These are phyloP conservation scores for Infundibulicybe gibba DNA, from an alignment of 768 basidiomycete species.

Conservation along the genomic window DNA sequence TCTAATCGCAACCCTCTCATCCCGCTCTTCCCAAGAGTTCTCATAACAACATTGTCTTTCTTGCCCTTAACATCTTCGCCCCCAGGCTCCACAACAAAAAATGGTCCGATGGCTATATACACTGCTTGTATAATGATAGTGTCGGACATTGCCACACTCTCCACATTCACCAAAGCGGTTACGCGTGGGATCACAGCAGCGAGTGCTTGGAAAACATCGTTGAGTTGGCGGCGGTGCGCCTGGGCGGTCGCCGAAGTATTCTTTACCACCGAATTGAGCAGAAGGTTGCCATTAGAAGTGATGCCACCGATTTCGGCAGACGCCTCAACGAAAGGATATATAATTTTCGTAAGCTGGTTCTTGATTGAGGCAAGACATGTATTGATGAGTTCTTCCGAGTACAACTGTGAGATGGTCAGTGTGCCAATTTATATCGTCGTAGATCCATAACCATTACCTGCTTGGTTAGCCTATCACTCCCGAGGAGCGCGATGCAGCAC, in stretches of 20 bases:
- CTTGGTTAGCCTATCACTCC: constrained; percentile 78
- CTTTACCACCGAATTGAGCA: constrained; percentile 50
- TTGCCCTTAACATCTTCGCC: constrained; percentile 53
- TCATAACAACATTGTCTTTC: constrained; percentile 58
- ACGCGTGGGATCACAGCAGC: constrained; percentile 72
- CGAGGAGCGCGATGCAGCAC: constrained; percentile 74
- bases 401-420: constrained; percentile 51
- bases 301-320: constrained; percentile 35
- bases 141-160: constrained; percentile 81
- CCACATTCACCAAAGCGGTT: constrained; percentile 68
- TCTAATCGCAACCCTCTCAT: constrained; percentile 82
- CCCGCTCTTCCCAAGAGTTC: constrained; percentile 71
- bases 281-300: constrained; percentile 35
- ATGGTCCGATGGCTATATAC: constrained; percentile 91
- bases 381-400: constrained; percentile 91
- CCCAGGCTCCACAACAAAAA: constrained; percentile 78
- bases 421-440: neutral
- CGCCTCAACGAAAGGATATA: constrained; percentile 87
- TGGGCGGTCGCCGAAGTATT: constrained; percentile 29
- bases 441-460: constrained; percentile 55
- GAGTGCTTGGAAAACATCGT: constrained; percentile 72
- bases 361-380: constrained; percentile 75
- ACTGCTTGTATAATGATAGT: constrained; percentile 88
- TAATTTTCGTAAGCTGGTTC: constrained; percentile 70
- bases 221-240: constrained; percentile 43